A percentile compares a stretch with the other conserved stretches of the same genome.
phyloP scores from a whole-genome alignment of 768 basidiomycete species.

The button mushroom (Agaricus bisporus) region DNA sequence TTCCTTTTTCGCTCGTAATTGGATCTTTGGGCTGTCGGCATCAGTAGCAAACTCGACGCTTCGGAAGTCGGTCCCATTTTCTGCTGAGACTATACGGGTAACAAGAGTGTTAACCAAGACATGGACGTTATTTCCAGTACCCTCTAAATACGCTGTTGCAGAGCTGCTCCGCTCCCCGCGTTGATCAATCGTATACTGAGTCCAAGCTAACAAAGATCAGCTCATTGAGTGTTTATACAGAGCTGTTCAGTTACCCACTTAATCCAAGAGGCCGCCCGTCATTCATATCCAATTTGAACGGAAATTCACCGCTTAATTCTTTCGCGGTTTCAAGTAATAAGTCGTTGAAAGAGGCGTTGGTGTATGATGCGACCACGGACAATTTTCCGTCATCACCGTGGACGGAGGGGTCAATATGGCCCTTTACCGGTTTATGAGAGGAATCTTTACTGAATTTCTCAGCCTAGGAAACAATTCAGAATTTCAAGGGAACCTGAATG shows the following conservation, averaged over 20 bases:
- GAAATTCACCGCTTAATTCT: conserved; percentile 7
- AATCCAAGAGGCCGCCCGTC: conserved; percentile 10
- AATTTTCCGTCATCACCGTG: conserved; percentile 10
- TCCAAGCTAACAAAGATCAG: not conserved
- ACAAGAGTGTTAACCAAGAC: conserved; percentile 11
- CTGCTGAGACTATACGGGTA: conserved; percentile 7
- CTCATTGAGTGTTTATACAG: not conserved
- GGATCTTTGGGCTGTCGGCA: not conserved
- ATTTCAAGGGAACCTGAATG: not conserved
- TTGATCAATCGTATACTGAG: conserved; percentile 8
- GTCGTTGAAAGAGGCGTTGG: conserved; percentile 8
- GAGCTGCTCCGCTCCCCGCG: conserved; percentile 12
- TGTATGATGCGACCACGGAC: not conserved
- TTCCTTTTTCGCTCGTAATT: conserved; percentile 20
- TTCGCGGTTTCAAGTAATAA: not conserved
- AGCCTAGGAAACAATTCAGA: not conserved
- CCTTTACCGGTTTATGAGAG: conserved; percentile 4
- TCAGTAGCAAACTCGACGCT: conserved; percentile 7
- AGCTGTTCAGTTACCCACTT: not conserved
- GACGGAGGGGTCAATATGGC: conserved; percentile 9
- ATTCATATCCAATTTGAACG: conserved; percentile 12
- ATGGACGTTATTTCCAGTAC: conserved; percentile 5
- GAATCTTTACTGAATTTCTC: not conserved
- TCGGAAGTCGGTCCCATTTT: conserved; percentile 9
- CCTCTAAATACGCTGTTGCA: conserved; percentile 11